These are phyloP conservation scores for Lipomyces spencermartinsiae DNA, from an alignment of 805 yeast species.

Conservation along the genomic window DNA sequence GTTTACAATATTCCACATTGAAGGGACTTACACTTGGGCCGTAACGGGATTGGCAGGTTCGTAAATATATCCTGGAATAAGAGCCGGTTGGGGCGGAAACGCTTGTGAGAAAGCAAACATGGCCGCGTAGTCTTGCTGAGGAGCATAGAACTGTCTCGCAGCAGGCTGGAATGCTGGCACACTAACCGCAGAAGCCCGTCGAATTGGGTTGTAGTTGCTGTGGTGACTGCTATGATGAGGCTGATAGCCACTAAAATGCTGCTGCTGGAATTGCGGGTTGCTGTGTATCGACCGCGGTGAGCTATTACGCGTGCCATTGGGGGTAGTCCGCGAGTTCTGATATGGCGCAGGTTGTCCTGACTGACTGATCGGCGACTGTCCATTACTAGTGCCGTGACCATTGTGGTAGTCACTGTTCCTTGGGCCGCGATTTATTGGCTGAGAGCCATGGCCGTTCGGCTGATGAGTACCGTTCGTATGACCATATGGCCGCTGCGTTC, in stretches of 20 bases:
- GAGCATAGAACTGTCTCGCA: slow-evolving; percentile 24
- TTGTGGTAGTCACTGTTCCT: slow-evolving; percentile 18
- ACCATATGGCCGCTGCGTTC: slow-evolving; percentile 20
- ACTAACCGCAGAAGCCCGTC: slow-evolving; percentile 32
- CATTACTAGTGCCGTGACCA: slow-evolving; percentile 19
- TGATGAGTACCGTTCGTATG: slow-evolving; percentile 21
- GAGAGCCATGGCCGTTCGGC: slow-evolving; percentile 6
- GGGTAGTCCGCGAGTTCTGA: slow-evolving; percentile 12
- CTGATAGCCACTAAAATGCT: slow-evolving; percentile 24
- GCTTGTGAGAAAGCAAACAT: slow-evolving; percentile 28
- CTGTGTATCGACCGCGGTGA: slow-evolving; percentile 33
- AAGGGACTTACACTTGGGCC: slow-evolving; percentile 28
- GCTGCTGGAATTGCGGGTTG: slow-evolving; percentile 31
- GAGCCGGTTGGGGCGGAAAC: slow-evolving; percentile 18
- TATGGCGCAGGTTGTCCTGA: slow-evolving; percentile 13
- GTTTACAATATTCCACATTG: background rate
- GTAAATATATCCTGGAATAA: slow-evolving; percentile 25
- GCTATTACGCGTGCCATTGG: slow-evolving; percentile 20
- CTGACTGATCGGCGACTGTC: slow-evolving; percentile 15
- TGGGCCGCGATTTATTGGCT: slow-evolving; percentile 17
- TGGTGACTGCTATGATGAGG: slow-evolving; percentile 25
- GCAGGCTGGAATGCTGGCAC: slow-evolving; percentile 31
- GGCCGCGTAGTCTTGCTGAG: slow-evolving; percentile 34
- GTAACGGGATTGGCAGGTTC: slow-evolving; percentile 31
- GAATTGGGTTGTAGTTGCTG: slow-evolving; percentile 22